Conservation (phyloP, 2,329 filamentous ascomycete species). For the Colletotrichum horii region DNA sequence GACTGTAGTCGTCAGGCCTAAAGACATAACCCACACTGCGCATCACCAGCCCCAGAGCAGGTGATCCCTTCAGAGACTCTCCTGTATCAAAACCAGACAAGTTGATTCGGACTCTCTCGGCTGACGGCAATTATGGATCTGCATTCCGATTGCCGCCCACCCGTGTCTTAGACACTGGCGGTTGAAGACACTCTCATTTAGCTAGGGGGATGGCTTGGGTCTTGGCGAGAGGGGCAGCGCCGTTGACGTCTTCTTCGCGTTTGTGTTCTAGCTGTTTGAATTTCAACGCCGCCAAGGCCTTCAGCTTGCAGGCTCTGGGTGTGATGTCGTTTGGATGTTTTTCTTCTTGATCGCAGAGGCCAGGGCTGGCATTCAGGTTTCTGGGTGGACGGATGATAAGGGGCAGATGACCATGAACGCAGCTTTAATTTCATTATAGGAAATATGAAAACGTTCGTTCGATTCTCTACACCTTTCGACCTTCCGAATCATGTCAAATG, state of each 20-base stretch:
- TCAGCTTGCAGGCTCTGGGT: neutral
- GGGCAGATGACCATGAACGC: no score
- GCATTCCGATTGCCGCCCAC: neutral
- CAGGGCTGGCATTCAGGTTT: neutral
- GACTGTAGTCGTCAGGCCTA: neutral
- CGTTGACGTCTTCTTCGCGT: neutral
- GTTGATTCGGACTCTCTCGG: neutral
- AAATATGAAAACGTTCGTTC: no score
- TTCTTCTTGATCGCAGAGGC: neutral
- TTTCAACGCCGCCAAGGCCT: neutral
- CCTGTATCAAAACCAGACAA: neutral
- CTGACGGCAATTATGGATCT: neutral
- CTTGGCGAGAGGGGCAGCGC: neutral
- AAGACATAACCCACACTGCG: neutral
- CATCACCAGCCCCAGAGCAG: neutral
- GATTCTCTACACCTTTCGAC: no score
- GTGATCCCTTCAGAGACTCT: neutral
- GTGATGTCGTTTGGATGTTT: neutral
- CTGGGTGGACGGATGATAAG: neutral
- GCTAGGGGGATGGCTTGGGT: neutral
- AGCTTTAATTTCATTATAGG: no score
- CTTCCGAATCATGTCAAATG: no score
- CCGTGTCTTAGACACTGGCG: neutral
- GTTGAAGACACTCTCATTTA: neutral
- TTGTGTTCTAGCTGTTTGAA: neutral